These are phyloP conservation scores for Plasmodium billcollinsi DNA, from an alignment of 169 alveolate genomes.

Conservation along the genomic window DNA sequence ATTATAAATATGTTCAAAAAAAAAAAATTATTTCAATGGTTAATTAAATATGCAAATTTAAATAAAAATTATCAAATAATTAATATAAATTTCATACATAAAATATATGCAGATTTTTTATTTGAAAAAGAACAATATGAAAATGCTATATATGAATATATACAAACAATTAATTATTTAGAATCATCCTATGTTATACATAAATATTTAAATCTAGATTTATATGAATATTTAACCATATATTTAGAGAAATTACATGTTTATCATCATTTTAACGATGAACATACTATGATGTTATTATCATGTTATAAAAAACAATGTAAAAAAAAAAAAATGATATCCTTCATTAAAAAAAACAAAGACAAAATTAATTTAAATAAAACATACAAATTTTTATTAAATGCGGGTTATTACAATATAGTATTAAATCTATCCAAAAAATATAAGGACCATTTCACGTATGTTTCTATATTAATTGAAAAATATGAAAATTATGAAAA, in stretches of 20 bases:
- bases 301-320: slow-evolving; percentile 65
- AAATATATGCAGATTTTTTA: slow-evolving; percentile 69
- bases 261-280: slow-evolving; percentile 48
- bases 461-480: slow-evolving; percentile 59
- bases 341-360: slow-evolving; percentile 49
- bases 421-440: slow-evolving; percentile 53
- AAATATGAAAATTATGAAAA: slow-evolving; percentile 69
- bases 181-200: slow-evolving; percentile 63
- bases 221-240: slow-evolving; percentile 62
- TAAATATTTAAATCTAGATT: slow-evolving; percentile 68
- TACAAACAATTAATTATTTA: slow-evolving; percentile 46
- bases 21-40: slow-evolving; percentile 62
- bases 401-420: slow-evolving; percentile 55
- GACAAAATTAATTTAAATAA: slow-evolving; percentile 59
- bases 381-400: slow-evolving; percentile 59
- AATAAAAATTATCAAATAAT: slow-evolving; percentile 37
- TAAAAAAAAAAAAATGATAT: slow-evolving; percentile 57
- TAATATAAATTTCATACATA: slow-evolving; percentile 33
- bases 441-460: slow-evolving; percentile 63
- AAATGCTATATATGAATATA: slow-evolving; percentile 48
- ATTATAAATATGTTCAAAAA: slow-evolving; percentile 56
- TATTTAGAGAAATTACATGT: slow-evolving; percentile 67
- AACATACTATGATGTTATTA: slow-evolving; percentile 65
- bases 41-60: slow-evolving; percentile 36
- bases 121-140: slow-evolving; percentile 67